Percentiles rank a stretch among this genome's conserved stretches.
Conservation (phyloP, 371 early-diverging fungal species). For the Actinomortierella ambigua region DNA sequence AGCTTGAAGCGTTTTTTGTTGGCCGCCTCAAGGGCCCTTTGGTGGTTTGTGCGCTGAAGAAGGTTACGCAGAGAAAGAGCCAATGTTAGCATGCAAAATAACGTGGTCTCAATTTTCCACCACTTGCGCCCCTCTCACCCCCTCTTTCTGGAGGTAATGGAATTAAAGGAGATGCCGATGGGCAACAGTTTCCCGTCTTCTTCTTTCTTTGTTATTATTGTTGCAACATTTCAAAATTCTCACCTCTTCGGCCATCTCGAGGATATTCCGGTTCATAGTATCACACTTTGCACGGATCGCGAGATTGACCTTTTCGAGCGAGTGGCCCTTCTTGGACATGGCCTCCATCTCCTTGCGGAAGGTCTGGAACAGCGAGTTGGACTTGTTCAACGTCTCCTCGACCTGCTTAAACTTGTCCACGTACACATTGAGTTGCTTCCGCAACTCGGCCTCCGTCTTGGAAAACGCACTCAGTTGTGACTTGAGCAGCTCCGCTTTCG, state of each 20-base stretch:
- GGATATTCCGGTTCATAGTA: conserved; percentile 55
- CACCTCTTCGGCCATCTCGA: conserved; percentile 67
- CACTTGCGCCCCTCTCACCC: not conserved
- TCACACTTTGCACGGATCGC: conserved; percentile 54
- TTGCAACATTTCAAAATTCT: not conserved
- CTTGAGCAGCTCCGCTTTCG: conserved; percentile 42
- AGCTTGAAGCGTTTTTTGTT: conserved; percentile 52
- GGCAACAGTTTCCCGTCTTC: not conserved
- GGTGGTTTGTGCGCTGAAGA: conserved; percentile 49
- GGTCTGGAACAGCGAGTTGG: conserved; percentile 61
- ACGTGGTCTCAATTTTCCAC: not conserved
- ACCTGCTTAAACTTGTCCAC: conserved; percentile 69
- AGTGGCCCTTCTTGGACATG: conserved; percentile 62
- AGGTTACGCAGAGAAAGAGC: not conserved
- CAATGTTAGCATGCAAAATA: not conserved
- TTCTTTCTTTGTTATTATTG: not conserved
- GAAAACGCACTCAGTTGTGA: conserved; percentile 52
- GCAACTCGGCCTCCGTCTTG: conserved; percentile 59
- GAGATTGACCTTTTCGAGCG: conserved; percentile 59
- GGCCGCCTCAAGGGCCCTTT: conserved; percentile 48
- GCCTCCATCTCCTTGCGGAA: conserved; percentile 69
- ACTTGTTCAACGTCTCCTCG: conserved; percentile 66
- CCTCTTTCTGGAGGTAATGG: not conserved
- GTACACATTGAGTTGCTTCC: conserved; percentile 58
- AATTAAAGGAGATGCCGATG: not conserved